Percentiles rank a stretch among this genome's conserved stretches.
These are phyloP conservation scores for Coemansia asiatica DNA, from an alignment of 192 early-diverging fungal species.

Conservation along the genomic window DNA sequence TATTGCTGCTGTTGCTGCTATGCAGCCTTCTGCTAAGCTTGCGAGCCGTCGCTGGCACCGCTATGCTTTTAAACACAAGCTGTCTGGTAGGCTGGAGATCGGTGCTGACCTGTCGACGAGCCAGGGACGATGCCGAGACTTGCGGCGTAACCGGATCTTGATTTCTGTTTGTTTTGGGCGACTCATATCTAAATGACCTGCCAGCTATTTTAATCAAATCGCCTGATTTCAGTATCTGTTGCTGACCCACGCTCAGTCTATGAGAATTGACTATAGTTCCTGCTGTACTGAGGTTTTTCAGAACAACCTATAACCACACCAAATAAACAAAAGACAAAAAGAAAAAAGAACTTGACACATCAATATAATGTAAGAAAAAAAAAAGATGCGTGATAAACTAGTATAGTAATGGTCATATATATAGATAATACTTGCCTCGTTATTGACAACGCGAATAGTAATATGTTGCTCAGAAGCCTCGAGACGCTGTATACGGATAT, in stretches of 20 bases:
- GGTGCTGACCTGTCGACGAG: not conserved
- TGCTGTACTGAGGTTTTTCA: constrained; percentile 41
- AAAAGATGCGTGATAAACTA: not conserved
- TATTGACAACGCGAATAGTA: constrained; percentile 16
- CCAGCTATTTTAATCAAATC: constrained; percentile 47
- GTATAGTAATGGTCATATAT: not conserved
- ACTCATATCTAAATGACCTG: constrained; percentile 45
- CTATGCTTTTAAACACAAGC: not conserved
- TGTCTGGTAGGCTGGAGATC: not conserved
- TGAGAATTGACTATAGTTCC: constrained; percentile 22
- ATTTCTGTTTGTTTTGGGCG: not conserved
- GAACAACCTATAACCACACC: constrained; percentile 19
- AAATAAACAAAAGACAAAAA: not conserved
- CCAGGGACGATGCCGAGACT: not conserved
- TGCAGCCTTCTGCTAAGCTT: not conserved
- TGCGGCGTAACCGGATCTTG: not conserved
- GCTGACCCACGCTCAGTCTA: constrained; percentile 15
- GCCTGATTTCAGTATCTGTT: constrained; percentile 19
- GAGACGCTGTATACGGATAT: constrained; percentile 44
- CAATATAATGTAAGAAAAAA: too few relatives aligned
- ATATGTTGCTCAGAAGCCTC: constrained; percentile 53
- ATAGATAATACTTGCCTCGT: constrained; percentile 16
- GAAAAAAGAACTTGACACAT: too few relatives aligned
- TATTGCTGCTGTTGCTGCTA: too few relatives aligned
- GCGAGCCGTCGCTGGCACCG: not conserved